Evolutionary conservation across 2,329 filamentous ascomycete genomes (phyloP), one percentile per base, ranked within the genome.

Genomic region (Atkinsonella texensis): DNA sequence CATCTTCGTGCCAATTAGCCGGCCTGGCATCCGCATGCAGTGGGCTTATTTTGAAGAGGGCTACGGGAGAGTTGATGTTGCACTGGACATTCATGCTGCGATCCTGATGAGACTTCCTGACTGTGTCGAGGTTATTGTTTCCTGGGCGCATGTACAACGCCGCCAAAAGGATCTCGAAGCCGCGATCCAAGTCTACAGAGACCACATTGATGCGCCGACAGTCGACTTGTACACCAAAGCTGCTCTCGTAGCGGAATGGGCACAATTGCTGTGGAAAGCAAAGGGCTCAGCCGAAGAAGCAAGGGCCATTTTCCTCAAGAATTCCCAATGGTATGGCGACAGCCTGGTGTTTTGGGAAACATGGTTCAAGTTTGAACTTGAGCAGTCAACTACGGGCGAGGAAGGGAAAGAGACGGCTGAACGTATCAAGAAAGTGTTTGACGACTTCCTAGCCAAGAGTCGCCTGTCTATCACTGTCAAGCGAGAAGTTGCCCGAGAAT

Each of bases 11-110:
- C 89, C 91, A 3, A 85, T 97, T 60, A 88, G 89, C 58, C 77
- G 85, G 53, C 89, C 91, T 0, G 83, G 83, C 1, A 84, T 95
- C 56, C 83, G 93, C 52, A 75, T 97, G 54, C 87, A 95, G 64
- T 97, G 90, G 72, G 91, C 93, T 13, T 89, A 90, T 60, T 96
- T 96, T 57, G 93, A 98, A 65, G 93, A 98, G 70, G 85, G 87
- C 68, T 77, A 79, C 41, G 87, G 82, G 4, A 82, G 89, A 40
- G 71, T 84, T 28, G 85, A 87, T 55, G 77, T 94, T 39, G 89
- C 91, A 11, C 81, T 85, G 54, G 89, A 87, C 53, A 90, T 98
- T 52, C 87, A 96, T 63, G 77, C 84, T 46, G 84, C 87, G 1
- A 85, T 98, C 50, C 74, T 97, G 33, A 72, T 83, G 57, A 76